Conservation (phyloP, 2,329 filamentous ascomycete genomes). For the Xylariaceae sp. region DNA sequence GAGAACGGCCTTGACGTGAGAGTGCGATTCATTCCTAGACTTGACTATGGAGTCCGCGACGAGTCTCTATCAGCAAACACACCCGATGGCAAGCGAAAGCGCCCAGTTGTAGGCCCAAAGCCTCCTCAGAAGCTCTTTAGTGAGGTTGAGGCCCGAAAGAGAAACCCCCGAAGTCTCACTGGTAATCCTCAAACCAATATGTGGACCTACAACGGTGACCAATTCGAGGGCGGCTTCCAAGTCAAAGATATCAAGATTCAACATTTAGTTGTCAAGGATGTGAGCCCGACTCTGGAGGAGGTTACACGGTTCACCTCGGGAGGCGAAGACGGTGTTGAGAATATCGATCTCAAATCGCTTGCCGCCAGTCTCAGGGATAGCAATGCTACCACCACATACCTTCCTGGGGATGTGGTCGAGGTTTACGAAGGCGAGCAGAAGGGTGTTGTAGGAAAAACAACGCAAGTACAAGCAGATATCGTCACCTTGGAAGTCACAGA, state of each 20-base stretch:
- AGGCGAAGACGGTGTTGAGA: constrained; percentile 89
- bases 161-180: constrained; percentile 68
- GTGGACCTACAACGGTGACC: constrained; percentile 86
- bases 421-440: constrained; percentile 95
- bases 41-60: constrained; percentile 90
- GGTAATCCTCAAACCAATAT: constrained; percentile 78
- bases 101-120: constrained; percentile 67
- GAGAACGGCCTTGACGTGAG: constrained; percentile 89
- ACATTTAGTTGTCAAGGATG: constrained; percentile 81
- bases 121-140: constrained; percentile 92
- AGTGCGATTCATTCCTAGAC: constrained; percentile 84
- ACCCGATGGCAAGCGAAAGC: constrained; percentile 79
- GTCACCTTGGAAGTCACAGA: constrained; percentile 86
- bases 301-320: constrained; percentile 92
- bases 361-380: constrained; percentile 88
- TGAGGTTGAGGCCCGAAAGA: constrained; percentile 89
- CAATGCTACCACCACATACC: constrained; percentile 80
- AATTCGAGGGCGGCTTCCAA: constrained; percentile 90
- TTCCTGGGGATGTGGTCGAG: constrained; percentile 94
- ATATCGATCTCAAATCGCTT: constrained; percentile 88
- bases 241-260: constrained; percentile 94
- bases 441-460: constrained; percentile 84
- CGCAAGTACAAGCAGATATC: constrained; percentile 88
- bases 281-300: constrained; percentile 92
- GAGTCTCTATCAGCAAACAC: constrained; percentile 58